Percentiles rank a stretch among this genome's conserved stretches.
These are phyloP conservation scores for Pterula multifida DNA, from an alignment of 1,284 basidiomycete species.

Conservation along the genomic window DNA sequence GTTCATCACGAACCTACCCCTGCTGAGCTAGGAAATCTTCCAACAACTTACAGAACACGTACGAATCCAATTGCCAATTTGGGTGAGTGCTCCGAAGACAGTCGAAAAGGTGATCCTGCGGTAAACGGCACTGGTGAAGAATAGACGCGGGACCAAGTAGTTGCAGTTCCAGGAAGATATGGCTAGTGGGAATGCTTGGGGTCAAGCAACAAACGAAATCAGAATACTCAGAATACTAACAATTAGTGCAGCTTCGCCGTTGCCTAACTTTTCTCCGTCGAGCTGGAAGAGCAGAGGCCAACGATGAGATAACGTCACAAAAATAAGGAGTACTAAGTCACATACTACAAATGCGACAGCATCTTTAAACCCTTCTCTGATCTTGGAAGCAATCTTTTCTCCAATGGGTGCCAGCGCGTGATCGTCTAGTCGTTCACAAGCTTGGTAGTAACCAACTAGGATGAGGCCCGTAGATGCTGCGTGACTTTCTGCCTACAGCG, in stretches of 20 bases:
- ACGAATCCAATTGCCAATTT: background rate
- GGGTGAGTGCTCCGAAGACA: conserved; percentile 15
- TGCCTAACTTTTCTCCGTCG: conserved; percentile 41
- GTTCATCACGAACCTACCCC: conserved; percentile 32
- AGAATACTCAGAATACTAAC: conserved; percentile 24
- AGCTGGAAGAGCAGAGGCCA: conserved; percentile 26
- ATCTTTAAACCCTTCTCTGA: conserved; percentile 37
- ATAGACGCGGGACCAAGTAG: conserved; percentile 32
- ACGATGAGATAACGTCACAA: conserved; percentile 2
- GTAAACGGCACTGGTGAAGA: conserved; percentile 28
- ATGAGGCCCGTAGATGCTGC: conserved; percentile 34
- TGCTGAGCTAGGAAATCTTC: conserved; percentile 29
- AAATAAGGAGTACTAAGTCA: conserved; percentile 8
- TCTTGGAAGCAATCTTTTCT: conserved; percentile 42
- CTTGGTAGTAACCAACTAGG: conserved; percentile 66
- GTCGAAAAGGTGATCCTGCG: conserved; percentile 29
- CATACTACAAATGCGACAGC: conserved; percentile 56
- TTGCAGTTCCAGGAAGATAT: conserved; percentile 27
- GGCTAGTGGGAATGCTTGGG: conserved; percentile 23
- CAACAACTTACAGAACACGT: conserved; percentile 12
- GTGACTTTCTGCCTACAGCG: conserved; percentile 37
- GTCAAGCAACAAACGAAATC: conserved; percentile 4
- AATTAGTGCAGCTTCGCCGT: conserved; percentile 37
- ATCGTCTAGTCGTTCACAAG: conserved; percentile 48
- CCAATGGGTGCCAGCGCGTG: conserved; percentile 47